phyloP scores from a whole-genome alignment of 495 filamentous ascomycete genomes.

The Chaetomium tenue region DNA sequence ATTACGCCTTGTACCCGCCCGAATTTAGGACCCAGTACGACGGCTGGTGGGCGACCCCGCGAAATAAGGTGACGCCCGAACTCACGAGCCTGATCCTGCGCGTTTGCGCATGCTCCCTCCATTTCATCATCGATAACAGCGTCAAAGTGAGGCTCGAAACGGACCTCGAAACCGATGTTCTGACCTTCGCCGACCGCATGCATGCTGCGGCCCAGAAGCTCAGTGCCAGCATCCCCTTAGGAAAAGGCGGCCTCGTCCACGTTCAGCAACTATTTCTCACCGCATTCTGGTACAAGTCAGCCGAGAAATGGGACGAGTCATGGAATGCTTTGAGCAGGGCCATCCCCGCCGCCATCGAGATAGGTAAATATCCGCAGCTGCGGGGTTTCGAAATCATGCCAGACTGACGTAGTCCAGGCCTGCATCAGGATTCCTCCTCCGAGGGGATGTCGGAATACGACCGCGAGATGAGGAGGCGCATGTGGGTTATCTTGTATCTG shows the following conservation, averaged over 20 bases:
- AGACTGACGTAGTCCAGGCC: slow-evolving; percentile 36
- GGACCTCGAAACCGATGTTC: slow-evolving; percentile 43
- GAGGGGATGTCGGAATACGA: slow-evolving; percentile 46
- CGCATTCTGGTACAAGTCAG: slow-evolving; percentile 54
- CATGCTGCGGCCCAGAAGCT: slow-evolving; percentile 48
- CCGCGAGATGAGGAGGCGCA: slow-evolving; percentile 45
- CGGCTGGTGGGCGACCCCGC: slow-evolving; percentile 47
- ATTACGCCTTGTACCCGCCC: slow-evolving; percentile 50
- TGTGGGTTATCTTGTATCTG: slow-evolving; percentile 45
- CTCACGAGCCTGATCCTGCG: slow-evolving; percentile 54
- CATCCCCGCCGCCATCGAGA: slow-evolving; percentile 53
- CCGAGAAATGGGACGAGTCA: slow-evolving; percentile 51
- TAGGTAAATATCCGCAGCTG: slow-evolving; percentile 35
- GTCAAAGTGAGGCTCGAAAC: slow-evolving; percentile 46
- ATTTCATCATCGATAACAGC: slow-evolving; percentile 41
- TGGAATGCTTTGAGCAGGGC: slow-evolving; percentile 50
- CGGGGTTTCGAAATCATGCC: not conserved
- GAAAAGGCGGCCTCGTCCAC: slow-evolving; percentile 48
- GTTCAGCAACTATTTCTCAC: slow-evolving; percentile 55
- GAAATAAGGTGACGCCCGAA: slow-evolving; percentile 39
- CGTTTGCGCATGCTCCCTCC: slow-evolving; percentile 52
- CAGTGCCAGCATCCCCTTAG: slow-evolving; percentile 45
- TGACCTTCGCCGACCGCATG: slow-evolving; percentile 44
- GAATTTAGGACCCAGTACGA: slow-evolving; percentile 50
- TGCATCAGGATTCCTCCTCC: slow-evolving; percentile 45